Percentiles rank a stretch among this genome's conserved stretches.
phyloP scores from a whole-genome alignment of 129 eudicot genomes.

The Flaveria robusta region DNA sequence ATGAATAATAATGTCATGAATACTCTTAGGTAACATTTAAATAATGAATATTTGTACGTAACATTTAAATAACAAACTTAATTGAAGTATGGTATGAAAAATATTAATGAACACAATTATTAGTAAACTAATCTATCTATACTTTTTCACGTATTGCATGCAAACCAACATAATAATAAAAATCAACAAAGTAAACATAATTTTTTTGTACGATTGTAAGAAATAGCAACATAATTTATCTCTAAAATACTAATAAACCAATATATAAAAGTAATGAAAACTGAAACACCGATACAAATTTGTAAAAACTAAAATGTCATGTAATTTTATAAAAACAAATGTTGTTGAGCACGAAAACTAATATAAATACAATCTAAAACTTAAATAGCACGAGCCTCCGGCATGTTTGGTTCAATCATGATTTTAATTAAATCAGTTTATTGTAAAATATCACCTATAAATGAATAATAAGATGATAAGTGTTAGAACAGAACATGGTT shows the following conservation, averaged over 20 bases:
- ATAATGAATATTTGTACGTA: too few species aligned
- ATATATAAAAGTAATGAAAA: too few species aligned
- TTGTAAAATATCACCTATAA: background rate
- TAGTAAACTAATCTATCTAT: too few species aligned
- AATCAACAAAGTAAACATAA: background rate
- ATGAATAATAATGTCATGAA: background rate
- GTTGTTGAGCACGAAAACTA: background rate
- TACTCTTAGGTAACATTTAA: background rate
- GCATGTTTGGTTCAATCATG: background rate
- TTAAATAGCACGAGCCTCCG: conserved; percentile 1
- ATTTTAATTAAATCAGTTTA: background rate
- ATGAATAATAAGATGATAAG: too few species aligned
- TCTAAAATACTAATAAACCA: background rate
- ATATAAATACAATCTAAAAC: background rate
- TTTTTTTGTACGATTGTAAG: background rate
- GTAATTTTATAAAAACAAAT: background rate
- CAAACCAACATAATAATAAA: background rate
- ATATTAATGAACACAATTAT: too few species aligned
- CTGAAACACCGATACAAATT: background rate
- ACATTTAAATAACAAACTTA: too few species aligned
- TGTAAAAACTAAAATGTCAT: background rate
- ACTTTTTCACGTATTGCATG: too few species aligned
- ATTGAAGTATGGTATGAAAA: too few species aligned
- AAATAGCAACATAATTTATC: background rate
- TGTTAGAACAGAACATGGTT: too few species aligned